Percentiles rank a stretch among this genome's conserved stretches.
These are phyloP conservation scores for Circinella minor DNA, from an alignment of 371 early-diverging fungal species.

Conservation along the genomic window DNA sequence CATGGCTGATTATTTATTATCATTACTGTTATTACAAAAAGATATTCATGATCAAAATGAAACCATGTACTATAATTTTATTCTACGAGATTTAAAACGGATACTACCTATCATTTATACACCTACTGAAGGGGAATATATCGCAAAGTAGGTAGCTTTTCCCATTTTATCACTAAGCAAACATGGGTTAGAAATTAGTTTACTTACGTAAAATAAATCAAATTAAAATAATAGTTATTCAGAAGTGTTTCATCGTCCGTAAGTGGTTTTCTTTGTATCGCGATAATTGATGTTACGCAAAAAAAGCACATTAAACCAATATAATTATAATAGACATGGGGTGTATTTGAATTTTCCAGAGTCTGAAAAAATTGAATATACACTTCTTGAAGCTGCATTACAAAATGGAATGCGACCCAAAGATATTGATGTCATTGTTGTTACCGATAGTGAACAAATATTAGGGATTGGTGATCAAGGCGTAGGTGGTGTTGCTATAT, in stretches of 20 bases:
- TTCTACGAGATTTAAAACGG: constrained; percentile 23
- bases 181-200: too few relatives aligned
- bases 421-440: constrained; percentile 26
- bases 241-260: constrained; percentile 20
- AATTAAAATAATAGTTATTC: too few relatives aligned
- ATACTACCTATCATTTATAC: constrained; percentile 29
- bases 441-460: constrained; percentile 26
- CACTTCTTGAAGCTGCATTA: constrained; percentile 24
- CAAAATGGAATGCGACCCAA: constrained; percentile 18
- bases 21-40: neutral
- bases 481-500: constrained; percentile 18
- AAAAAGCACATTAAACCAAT: too few relatives aligned
- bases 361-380: constrained; percentile 15
- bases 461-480: constrained; percentile 45
- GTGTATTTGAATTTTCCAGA: constrained; percentile 27
- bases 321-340: constrained; percentile 11
- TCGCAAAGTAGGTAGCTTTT: constrained; percentile 11
- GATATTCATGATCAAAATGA: constrained; percentile 36
- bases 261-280: constrained; percentile 5
- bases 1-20: too few relatives aligned
- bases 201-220: too few relatives aligned
- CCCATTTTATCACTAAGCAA: neutral
- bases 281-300: neutral
- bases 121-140: constrained; percentile 29
- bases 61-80: constrained; percentile 31